These are phyloP conservation scores for Incumbomyces delicatus DNA, from an alignment of 2,329 filamentous ascomycete species.

Conservation along the genomic window DNA sequence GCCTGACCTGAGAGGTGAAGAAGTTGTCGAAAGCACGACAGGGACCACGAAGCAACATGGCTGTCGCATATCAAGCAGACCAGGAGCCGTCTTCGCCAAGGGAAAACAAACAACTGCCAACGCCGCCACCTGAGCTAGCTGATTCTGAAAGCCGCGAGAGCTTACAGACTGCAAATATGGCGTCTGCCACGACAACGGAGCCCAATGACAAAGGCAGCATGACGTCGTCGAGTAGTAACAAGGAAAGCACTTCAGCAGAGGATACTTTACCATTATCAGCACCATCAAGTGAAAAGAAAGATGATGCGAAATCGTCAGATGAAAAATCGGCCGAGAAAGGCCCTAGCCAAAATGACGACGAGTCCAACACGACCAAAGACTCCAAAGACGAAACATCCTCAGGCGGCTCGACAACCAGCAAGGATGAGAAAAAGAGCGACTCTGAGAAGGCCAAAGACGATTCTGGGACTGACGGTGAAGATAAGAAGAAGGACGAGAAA, in stretches of 20 bases:
- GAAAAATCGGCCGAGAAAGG: too few species aligned
- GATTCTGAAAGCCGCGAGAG: neutral
- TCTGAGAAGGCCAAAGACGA: neutral
- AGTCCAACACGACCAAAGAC: neutral
- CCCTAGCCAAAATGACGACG: neutral
- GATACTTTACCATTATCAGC: neutral
- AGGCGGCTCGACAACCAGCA: neutral
- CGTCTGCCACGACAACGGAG: neutral
- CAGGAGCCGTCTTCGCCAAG: neutral
- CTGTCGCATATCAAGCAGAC: neutral
- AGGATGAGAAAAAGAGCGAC: neutral
- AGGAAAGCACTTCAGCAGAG: too few species aligned
- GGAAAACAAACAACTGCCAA: constrained; percentile 4
- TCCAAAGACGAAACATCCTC: neutral
- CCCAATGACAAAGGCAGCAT: neutral
- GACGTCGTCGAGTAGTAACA: too few species aligned
- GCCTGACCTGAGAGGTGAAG: too few species aligned
- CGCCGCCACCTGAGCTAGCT: constrained; percentile 4
- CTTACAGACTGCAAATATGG: too few species aligned
- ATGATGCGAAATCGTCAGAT: too few species aligned
- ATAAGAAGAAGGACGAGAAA: constrained; percentile 3
- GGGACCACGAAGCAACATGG: neutral
- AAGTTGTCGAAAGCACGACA: too few species aligned
- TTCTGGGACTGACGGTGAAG: neutral
- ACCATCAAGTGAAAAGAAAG: neutral